Evolutionary conservation across 2,329 filamentous ascomycete genomes (phyloP), one percentile per base, ranked within the genome.

Genomic region (Verticillium albo-atrum): DNA sequence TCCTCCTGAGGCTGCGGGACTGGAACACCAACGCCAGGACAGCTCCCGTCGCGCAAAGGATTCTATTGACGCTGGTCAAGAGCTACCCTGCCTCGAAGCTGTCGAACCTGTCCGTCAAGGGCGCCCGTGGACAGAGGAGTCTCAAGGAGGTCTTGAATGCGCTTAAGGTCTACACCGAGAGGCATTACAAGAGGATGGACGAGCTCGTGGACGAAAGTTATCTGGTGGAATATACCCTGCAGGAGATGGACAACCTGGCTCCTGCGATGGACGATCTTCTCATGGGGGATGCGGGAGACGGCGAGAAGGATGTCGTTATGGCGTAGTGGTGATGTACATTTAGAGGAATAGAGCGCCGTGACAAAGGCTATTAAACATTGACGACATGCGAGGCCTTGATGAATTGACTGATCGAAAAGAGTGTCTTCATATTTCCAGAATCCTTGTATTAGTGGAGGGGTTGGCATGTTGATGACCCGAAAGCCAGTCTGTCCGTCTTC

Each of bases 21-120:
- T 99, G 95, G 95, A 99, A 99, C 72, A 96, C 95, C 4, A 98
- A 98, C 67, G 92, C 92, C 0, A 84, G 91, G 62, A 96, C 92
- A 3, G 89, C 92, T 1, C 84, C 88, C 5, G 87, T 98, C 1
- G 90, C 95, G 1, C 95, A 99, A 75, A 86, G 89, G 34, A 88
- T 99, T 15, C 77, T 99, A 7, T 89, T 87, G 78, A 86, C 90
- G 1, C 71, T 99, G 7, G 86, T 97, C 56, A 86, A 87, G 64
- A 90, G 87, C 61, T 96, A 97, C 68, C 90, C 92, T 1, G 90
- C 91, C 2, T 85, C 86, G 55, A 86, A 89, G 60, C 85, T 98
- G 60, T 88, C 92, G 2, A 86, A 83, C 61, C 74, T 96, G 59
- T 88, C 86, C 3, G 80, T 85, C 23, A 81, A 80, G 68, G 82